Conservation (phyloP, 2,329 filamentous ascomycete species). For the Podosphaera fusca region DNA sequence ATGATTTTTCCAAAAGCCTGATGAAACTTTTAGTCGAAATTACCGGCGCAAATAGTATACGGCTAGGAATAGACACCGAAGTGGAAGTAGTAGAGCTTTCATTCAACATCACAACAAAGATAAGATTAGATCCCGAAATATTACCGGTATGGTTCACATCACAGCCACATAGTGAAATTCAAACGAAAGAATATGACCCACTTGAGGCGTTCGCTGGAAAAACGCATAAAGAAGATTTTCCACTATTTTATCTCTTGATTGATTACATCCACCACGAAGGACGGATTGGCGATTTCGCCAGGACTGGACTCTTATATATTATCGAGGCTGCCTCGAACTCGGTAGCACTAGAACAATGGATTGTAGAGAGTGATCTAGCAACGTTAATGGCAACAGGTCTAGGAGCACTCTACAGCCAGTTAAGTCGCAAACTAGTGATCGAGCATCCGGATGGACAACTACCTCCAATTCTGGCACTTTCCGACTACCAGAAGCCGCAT, state of each 20-base stretch:
- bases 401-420: constrained; percentile 47
- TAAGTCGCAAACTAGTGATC: constrained; percentile 59
- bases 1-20: constrained; percentile 63
- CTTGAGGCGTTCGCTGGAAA: constrained; percentile 57
- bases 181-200: constrained; percentile 19
- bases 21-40: constrained; percentile 70
- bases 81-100: constrained; percentile 75
- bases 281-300: constrained; percentile 81
- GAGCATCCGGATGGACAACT: constrained; percentile 51
- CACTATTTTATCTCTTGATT: constrained; percentile 82
- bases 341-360: constrained; percentile 71
- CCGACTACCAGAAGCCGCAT: constrained; percentile 61
- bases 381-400: constrained; percentile 93
- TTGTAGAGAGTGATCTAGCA: constrained; percentile 87
- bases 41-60: constrained; percentile 47
- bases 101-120: constrained; percentile 93
- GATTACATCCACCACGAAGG: constrained; percentile 95
- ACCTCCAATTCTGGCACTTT: constrained; percentile 67
- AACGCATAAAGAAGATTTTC: constrained; percentile 80
- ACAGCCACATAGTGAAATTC: constrained; percentile 16
- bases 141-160: constrained; percentile 79
- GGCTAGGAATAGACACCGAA: constrained; percentile 61
- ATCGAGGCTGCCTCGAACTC: constrained; percentile 82
- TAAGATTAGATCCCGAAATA: constrained; percentile 68
- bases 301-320: constrained; percentile 83